Evolutionary conservation across 306 rosid genomes (phyloP).

Genomic region (Sindora glabra): DNA sequence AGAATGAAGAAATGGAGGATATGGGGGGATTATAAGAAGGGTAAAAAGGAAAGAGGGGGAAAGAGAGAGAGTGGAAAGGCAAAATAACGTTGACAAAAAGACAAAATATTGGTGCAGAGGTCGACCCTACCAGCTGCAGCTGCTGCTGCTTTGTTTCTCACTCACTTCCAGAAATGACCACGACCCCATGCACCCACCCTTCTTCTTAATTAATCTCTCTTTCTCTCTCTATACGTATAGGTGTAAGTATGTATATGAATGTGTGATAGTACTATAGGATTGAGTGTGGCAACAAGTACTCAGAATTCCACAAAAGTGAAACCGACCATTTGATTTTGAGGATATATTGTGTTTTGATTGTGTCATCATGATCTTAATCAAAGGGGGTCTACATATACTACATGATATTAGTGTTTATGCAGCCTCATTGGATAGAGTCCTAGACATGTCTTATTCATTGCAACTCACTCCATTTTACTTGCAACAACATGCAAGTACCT

Average conservation of each 20-base stretch:
- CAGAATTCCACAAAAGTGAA: conserved; percentile 3
- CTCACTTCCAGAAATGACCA: conserved; percentile 80
- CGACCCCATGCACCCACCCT: conserved; percentile 65
- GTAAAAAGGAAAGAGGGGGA: conserved; percentile 21
- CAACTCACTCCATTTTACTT: too few relatives aligned
- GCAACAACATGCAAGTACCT: too few relatives aligned
- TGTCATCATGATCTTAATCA: too few relatives aligned
- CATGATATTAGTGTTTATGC: too few relatives aligned
- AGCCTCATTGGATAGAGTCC: too few relatives aligned
- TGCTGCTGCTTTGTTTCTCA: too few relatives aligned
- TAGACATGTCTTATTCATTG: too few relatives aligned
- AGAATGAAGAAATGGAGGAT: conserved; percentile 10
- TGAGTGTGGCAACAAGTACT: conserved; percentile 8
- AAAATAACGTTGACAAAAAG: conserved; percentile 37
- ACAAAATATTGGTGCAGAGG: conserved; percentile 55
- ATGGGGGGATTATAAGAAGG: conserved; percentile 45
- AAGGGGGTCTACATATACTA: conserved; percentile 7
- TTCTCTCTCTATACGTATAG: background rate
- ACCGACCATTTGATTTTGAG: conserved; percentile 35
- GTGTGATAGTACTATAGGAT: too few relatives aligned
- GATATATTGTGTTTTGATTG: conserved; percentile 19
- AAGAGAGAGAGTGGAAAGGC: conserved; percentile 24
- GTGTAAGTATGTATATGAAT: background rate
- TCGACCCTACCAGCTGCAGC: conserved; percentile 69
- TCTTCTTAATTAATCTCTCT: background rate